These are phyloP conservation scores for Erythrobasidium hasegawianum DNA, from an alignment of 1,284 basidiomycete species.

Conservation along the genomic window DNA sequence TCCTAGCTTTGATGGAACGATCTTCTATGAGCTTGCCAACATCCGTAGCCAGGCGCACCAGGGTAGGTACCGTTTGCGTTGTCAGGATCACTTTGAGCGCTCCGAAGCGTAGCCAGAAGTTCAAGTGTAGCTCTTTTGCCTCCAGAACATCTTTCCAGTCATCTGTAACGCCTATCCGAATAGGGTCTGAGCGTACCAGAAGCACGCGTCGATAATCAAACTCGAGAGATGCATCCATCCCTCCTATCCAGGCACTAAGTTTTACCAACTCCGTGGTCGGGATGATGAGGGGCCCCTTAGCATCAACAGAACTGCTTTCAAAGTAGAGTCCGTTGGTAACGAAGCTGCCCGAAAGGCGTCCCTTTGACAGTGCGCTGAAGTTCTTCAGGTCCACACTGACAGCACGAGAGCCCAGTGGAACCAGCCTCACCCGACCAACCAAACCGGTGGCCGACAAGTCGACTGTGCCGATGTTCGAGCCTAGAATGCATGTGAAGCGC, in stretches of 20 bases:
- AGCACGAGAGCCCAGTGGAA: constrained; percentile 25
- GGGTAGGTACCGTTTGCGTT: constrained; percentile 34
- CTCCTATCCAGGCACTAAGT: constrained; percentile 33
- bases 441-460: constrained; percentile 8
- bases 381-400: constrained; percentile 21
- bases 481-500: constrained; percentile 13
- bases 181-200: constrained; percentile 37
- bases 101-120: constrained; percentile 34
- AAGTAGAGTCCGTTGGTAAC: constrained; percentile 10
- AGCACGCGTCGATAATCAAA: constrained; percentile 38
- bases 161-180: constrained; percentile 36
- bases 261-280: constrained; percentile 8
- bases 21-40: constrained; percentile 36
- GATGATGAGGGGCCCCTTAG: neutral
- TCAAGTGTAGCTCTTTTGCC: constrained; percentile 6
- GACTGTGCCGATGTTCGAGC: constrained; percentile 24
- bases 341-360: constrained; percentile 21
- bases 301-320: constrained; percentile 14
- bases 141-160: constrained; percentile 36
- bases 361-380: neutral
- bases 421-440: constrained; percentile 13
- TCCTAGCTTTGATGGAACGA: constrained; percentile 3
- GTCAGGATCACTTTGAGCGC: constrained; percentile 36
- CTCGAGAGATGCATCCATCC: constrained; percentile 31
- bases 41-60: constrained; percentile 28